Evolutionary conservation across 2,329 filamentous ascomycete species (phyloP), one percentile per base, ranked within the genome.

Genomic region (Calonectria pauciramosa): DNA sequence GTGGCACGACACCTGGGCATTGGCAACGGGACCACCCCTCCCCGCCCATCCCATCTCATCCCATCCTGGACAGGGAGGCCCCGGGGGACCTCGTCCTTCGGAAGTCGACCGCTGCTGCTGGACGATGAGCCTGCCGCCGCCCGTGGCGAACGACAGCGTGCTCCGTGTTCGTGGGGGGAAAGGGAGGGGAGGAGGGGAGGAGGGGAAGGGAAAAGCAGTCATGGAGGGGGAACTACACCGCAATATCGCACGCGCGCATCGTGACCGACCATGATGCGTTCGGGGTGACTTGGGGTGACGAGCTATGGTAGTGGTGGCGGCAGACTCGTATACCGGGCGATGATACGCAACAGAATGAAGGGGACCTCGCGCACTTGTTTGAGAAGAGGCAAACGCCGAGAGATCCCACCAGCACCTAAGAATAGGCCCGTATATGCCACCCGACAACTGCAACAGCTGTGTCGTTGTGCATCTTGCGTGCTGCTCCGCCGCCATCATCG

Each of bases 1-100:
- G 71, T 73, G 71, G 71, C 71, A 73, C 66, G 71, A 73, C 71
- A 32, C 66, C 66, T 69, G 66, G 36, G 36, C 56, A 67, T 38
- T 60, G 64, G 23, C 44, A 54, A 68, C 68, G 68, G 56, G 32
- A 47, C 68, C 32, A 49, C 41, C 34, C 56, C 47, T 49, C 59
- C 34, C 32, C 28, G 23, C 64, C 56, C 36, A 64, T 44, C 38
- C 36, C 26, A 47, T 64, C 60, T 47, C 41, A 47, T 64, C 60
- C 36, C 34, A 60, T 60, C 56, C 56, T 13, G 34, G 56, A 60
- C 54, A 32, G 38, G 49, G 28, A 28, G 26, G 66, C 11, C 64
- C 44, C n/a, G 8, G 60, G 44, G 28, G 65, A 10, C 54, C 11
- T 36, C 47, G 41, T 56, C 65, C 54, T 44, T 54, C 70, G 65